Evolutionary conservation across 2,329 filamentous ascomycete genomes (phyloP), one percentile per base, ranked within the genome.

Genomic region (Botryotinia convoluta): DNA sequence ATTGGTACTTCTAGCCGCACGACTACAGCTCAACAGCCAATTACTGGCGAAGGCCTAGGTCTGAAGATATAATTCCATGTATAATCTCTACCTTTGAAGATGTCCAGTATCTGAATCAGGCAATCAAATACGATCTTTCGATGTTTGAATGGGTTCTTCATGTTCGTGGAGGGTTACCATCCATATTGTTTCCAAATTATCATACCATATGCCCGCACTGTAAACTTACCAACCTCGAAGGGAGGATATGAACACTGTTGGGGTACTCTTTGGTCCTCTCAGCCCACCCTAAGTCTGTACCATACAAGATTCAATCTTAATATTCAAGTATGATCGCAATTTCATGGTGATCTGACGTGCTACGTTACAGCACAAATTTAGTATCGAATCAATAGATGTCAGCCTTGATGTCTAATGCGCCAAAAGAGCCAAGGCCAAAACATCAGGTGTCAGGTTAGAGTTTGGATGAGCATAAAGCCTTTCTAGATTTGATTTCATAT

Each of bases 41-140:
- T 45, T 76, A n/a, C 39, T 77, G 10, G 76, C 70, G 5, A 77
- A 75, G 35, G 75, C 60, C 42, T 71, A 32, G 39, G 18, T 12
- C 5, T 12, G 10, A 26, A 37, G 10, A 54, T 54, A 8, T 8
- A 22, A 22, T 45, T 22, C 0, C 3, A 45, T 45, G 2, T 4
- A 51, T 12, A 12, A 51, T 54, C 14, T 18, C 14, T 29, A 29
- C 14, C 7, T 0, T 57, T 4, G 0, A 29, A 9, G 3, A 18
- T 32, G 0, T 8, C n/a, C 3, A 18, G 7, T 57, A 8, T 57
- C n/a, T 57, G n/a, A 7, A 57, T 57, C 7, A 29, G 14, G 10
- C 5, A 18, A 29, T 18, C 14, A 29, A 57, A 57, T 32, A 29
- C 16, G n/a, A 32, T 32, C 14, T 9, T 32, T 32, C n/a, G 1